phyloP scores from a whole-genome alignment of 1,284 basidiomycete species.

The Golubevia pallescens region DNA sequence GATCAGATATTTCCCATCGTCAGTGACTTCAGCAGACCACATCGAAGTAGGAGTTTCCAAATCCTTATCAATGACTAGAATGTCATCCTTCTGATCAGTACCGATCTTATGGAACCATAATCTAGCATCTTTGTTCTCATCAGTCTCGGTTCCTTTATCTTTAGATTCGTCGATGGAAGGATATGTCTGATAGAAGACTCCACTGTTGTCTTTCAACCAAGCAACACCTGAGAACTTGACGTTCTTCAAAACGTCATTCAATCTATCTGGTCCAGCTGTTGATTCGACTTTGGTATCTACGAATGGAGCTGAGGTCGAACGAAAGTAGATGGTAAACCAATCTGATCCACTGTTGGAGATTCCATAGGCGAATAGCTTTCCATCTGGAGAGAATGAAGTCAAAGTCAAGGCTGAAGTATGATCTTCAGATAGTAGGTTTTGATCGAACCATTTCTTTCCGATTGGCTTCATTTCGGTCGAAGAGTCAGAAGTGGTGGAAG shows the following conservation, averaged over 20 bases:
- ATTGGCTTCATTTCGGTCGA: constrained; percentile 23
- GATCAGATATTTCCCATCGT: constrained; percentile 51
- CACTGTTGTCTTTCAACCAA: constrained; percentile 56
- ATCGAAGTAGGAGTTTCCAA: constrained; percentile 34
- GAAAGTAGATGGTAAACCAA: constrained; percentile 55
- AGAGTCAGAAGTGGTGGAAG: neutral
- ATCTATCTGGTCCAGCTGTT: constrained; percentile 38
- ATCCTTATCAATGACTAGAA: constrained; percentile 50
- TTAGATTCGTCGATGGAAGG: constrained; percentile 18
- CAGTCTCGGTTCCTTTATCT: constrained; percentile 60
- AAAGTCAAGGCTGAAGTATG: constrained; percentile 47
- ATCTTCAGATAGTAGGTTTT: constrained; percentile 50
- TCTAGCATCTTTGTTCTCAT: constrained; percentile 52
- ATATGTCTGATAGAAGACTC: constrained; percentile 58
- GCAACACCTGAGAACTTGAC: constrained; percentile 50
- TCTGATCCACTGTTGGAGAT: constrained; percentile 57
- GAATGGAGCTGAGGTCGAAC: constrained; percentile 44
- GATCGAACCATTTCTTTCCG: constrained; percentile 55
- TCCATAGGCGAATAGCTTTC: constrained; percentile 52
- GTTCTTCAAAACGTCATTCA: constrained; percentile 41
- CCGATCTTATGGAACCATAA: constrained; percentile 59
- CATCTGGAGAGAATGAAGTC: constrained; percentile 6
- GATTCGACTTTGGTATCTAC: constrained; percentile 20
- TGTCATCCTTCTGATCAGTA: constrained; percentile 45
- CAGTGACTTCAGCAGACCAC: constrained; percentile 44